A percentile compares a stretch with the other conserved stretches of the same genome.
Evolutionary conservation across 2,329 filamentous ascomycete species (phyloP).

Genomic region (Fusarium tupiense): DNA sequence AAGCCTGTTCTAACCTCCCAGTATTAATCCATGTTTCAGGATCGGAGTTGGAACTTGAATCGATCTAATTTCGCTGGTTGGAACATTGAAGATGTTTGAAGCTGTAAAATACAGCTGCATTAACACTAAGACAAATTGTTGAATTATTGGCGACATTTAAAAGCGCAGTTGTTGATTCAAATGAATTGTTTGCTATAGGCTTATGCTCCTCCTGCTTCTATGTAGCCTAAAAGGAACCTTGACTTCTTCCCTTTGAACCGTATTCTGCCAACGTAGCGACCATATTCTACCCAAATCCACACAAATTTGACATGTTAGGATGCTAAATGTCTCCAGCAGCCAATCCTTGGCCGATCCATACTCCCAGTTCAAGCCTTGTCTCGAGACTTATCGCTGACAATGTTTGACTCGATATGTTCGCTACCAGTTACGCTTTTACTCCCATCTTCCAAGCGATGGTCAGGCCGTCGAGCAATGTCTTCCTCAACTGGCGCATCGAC

Average conservation of each 20-base stretch:
- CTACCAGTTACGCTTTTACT: neutral
- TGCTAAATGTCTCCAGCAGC: fast-evolving
- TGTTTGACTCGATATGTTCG: neutral
- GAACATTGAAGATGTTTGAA: too few species aligned
- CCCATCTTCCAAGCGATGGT: neutral
- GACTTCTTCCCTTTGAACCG: neutral
- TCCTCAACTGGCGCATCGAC: neutral
- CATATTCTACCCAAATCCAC: neutral
- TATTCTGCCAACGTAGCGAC: neutral
- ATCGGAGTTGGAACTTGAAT: too few species aligned
- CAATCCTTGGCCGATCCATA: neutral
- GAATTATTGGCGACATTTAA: too few species aligned
- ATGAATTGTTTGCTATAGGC: too few species aligned
- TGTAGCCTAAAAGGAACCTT: neutral
- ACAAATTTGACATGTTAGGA: too few species aligned
- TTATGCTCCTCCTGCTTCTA: neutral
- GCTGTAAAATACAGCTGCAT: too few species aligned
- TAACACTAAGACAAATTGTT: too few species aligned
- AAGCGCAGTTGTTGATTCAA: too few species aligned
- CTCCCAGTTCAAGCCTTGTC: neutral
- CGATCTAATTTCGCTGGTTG: too few species aligned
- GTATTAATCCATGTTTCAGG: too few species aligned
- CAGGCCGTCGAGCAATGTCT: neutral
- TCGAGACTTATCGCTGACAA: neutral
- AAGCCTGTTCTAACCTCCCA: too few species aligned